Evolutionary conservation across 805 yeast genomes (phyloP).

Genomic region (Ogataea paraovalis): DNA sequence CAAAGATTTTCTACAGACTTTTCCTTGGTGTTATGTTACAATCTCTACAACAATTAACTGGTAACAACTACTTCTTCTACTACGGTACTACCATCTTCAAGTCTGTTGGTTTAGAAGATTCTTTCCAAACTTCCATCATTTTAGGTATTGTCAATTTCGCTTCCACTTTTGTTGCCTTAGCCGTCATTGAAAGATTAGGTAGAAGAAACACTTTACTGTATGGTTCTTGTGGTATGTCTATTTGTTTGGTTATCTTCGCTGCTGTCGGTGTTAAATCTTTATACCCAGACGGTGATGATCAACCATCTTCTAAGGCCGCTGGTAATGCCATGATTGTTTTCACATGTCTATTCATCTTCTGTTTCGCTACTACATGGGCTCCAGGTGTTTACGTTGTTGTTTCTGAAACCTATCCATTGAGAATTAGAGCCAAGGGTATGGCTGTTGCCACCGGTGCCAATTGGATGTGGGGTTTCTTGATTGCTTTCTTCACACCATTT

Average conservation of each 20-base stretch:
- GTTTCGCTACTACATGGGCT: constrained; percentile 75
- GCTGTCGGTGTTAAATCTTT: constrained; percentile 53
- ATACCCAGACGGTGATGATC: constrained; percentile 37
- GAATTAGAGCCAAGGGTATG: constrained; percentile 61
- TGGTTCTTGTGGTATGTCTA: constrained; percentile 52
- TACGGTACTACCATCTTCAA: constrained; percentile 61
- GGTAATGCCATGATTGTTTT: constrained; percentile 62
- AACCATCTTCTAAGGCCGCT: constrained; percentile 43
- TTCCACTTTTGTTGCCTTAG: constrained; percentile 51
- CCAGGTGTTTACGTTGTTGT: constrained; percentile 65
- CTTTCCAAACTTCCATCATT: constrained; percentile 57
- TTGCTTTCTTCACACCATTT: constrained; percentile 56
- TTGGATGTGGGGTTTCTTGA: constrained; percentile 59
- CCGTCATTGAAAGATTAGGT: constrained; percentile 50
- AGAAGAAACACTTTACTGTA: constrained; percentile 46
- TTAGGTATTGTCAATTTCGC: constrained; percentile 54
- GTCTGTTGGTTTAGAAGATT: constrained; percentile 53
- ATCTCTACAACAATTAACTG: constrained; percentile 59
- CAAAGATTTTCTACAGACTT: constrained; percentile 54
- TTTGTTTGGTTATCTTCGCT: constrained; percentile 57
- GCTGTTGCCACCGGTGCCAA: constrained; percentile 61
- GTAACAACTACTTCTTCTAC: constrained; percentile 63
- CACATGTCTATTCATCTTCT: constrained; percentile 60
- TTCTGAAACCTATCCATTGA: constrained; percentile 64
- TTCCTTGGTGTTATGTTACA: constrained; percentile 56